Evolutionary conservation across 2,329 filamentous ascomycete species (phyloP), one percentile per base, ranked within the genome.

Genomic region (Aspergillus aculeatus): DNA sequence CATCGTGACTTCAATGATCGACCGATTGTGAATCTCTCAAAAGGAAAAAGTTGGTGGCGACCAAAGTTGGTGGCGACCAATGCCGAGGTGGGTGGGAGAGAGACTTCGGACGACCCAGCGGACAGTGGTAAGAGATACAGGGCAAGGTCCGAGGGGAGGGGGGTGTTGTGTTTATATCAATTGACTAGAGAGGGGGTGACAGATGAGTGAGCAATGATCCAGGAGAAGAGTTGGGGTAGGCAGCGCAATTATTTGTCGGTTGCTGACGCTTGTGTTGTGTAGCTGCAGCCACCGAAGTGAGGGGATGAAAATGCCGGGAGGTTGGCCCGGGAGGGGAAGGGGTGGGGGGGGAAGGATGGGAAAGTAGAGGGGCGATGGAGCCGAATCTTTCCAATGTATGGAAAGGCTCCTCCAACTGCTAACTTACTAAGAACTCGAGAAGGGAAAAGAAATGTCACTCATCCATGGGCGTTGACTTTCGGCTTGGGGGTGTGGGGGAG

Each of bases 211-310:
- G 41, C 50, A 50, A 49, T 32, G 51, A 58, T 29, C n/a, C 56
- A 35, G 19, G 52, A 54, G 23, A 24, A 19, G 16, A 44, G 6
- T 44, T 44, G 38, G 38, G 38, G 38, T 5, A 5, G 38, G 38
- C 38, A 19, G 38, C 38, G 47, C 56, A 63, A 56, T 54, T 50
- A 54, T 48, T 47, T 26, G 23, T 31, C 47, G 23, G 55, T 54
- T 48, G 31, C 47, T 50, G 47, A 44, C 47, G 47, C 41, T 58
- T 50, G 48, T 50, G 23, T 51, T 38, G n/a, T 50, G 47, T 49
- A 52, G 38, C 47, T 35, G 54, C 54, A 57, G 54, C 60, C 56
- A 56, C 50, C 16, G 35, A 61, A 53, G 56, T 63, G 63, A 65
- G 63, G 61, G 60, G 56, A 53, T 16, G 49, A 32, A 41, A 51